Conservation (phyloP, 345 rosid species). For the Citrus sp. region DNA sequence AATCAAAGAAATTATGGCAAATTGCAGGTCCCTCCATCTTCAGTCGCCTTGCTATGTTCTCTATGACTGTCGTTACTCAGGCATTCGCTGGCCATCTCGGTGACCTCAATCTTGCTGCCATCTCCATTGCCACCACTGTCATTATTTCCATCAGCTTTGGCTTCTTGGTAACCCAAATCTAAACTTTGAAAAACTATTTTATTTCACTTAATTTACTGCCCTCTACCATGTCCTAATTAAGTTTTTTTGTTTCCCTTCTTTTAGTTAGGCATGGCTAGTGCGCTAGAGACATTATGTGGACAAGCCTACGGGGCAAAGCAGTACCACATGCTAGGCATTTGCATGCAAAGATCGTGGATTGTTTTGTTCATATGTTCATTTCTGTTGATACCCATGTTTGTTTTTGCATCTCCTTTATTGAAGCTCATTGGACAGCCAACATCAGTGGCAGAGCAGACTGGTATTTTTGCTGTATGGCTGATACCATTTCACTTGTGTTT, state of each 20-base stretch:
- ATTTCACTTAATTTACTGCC: neutral
- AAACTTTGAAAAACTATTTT: neutral
- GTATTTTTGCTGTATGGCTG: conserved; percentile 49
- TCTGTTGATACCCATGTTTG: conserved; percentile 40
- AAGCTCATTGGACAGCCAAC: conserved; percentile 50
- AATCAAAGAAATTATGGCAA: conserved; percentile 44
- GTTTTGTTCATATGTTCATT: conserved; percentile 41
- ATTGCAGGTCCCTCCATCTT: conserved; percentile 52
- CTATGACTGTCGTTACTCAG: conserved; percentile 46
- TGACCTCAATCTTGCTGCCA: conserved; percentile 51
- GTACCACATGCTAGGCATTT: conserved; percentile 44
- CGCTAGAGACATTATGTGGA: conserved; percentile 54
- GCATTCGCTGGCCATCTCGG: conserved; percentile 50
- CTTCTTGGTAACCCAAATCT: conserved; percentile 33
- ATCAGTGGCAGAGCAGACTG: conserved; percentile 44
- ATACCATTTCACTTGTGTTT: conserved; percentile 57
- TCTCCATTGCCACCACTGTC: conserved; percentile 52
- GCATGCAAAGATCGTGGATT: conserved; percentile 57
- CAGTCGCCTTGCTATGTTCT: conserved; percentile 53
- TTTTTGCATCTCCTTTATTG: conserved; percentile 44
- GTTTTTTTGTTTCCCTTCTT: neutral
- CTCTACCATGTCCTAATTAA: too few relatives aligned
- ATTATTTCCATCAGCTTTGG: conserved; percentile 45
- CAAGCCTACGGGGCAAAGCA: conserved; percentile 55
- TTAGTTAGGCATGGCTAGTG: conserved; percentile 62